A percentile compares a stretch with the other conserved stretches of the same genome.
Evolutionary conservation across 805 yeast species (phyloP).

Genomic region (Kodamaea laetipori): DNA sequence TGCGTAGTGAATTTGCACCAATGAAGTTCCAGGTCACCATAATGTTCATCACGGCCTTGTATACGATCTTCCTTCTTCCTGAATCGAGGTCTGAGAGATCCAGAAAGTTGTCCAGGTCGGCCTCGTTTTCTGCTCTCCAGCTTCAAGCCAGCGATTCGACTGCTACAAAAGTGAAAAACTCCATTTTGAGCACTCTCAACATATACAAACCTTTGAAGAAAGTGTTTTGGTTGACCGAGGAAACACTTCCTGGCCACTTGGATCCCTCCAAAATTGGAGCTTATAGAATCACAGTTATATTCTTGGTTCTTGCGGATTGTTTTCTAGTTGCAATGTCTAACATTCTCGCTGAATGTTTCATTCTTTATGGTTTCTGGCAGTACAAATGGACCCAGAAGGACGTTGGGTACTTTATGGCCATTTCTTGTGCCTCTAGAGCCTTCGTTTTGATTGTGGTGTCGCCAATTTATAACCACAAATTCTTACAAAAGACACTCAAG

Average conservation of each 20-base stretch:
- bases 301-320: slow-evolving; percentile 52
- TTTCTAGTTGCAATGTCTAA: slow-evolving; percentile 36
- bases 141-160: not conserved
- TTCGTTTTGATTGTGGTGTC: slow-evolving; percentile 50
- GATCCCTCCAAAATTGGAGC: slow-evolving; percentile 14
- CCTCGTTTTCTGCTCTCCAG: slow-evolving; percentile 20
- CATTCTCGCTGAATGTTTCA: slow-evolving; percentile 43
- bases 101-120: slow-evolving; percentile 51
- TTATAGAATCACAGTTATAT: slow-evolving; percentile 43
- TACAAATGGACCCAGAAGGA: slow-evolving; percentile 57
- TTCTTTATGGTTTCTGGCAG: slow-evolving; percentile 54
- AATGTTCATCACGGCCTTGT: slow-evolving; percentile 31
- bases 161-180: not conserved
- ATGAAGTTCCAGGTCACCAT: slow-evolving; percentile 35
- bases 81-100: slow-evolving; percentile 66
- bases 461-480: slow-evolving; percentile 47
- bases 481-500: slow-evolving; percentile 31
- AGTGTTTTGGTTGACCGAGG: slow-evolving; percentile 54
- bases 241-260: slow-evolving; percentile 13
- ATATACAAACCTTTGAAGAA: slow-evolving; percentile 48
- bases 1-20: slow-evolving; percentile 33
- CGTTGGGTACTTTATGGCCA: slow-evolving; percentile 58
- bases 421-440: slow-evolving; percentile 52
- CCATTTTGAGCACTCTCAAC: slow-evolving; percentile 5
- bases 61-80: slow-evolving; percentile 43